Base-by-base conservation (phyloP, 1,139 yeast genomes). In the Suhomyces bolitotheri region DNA sequence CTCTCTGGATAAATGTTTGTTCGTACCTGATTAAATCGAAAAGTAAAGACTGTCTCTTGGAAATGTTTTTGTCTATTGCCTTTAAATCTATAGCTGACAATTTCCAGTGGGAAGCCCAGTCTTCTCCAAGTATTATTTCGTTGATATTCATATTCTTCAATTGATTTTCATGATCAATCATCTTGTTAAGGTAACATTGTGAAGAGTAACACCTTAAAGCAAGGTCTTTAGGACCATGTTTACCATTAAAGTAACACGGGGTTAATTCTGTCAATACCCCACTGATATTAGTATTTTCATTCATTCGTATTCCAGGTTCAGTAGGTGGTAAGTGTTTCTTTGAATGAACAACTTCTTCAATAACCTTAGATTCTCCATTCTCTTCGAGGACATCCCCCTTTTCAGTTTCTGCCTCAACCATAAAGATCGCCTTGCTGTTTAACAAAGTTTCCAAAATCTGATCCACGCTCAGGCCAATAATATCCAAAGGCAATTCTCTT, bases 91-190 rank as follows among this genome's bases (percentile, higher is more conserved):
- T 80, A 3, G 76, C 73, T 0, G 81, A 68, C 17, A 85, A 49
- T 35, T 77, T 73, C 90, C 94, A 86, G 52, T 80, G 86, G 9
- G 80, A 72, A 0, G 85, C 81, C 95, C 95, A 86, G 48, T 83
- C 83, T 25, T 66, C 72, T 7, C 66, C 73, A 24, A 71, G 57
- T 1, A 60, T 60, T 14, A 69, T 56, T 11, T 66, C 67, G 26
- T 58, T 50, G n/a, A 66, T 57, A 40, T 68, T 62, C 22, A 66
- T 64, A 29, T 54, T 57, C 31, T 55, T 56, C 56, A 67, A 54
- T 22, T 39, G 44, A 7, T 34, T 27, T 31, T 69, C 73, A 37
- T 66, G 66, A 38, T 66, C 71, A 27, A 66, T 58, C 6, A 56
- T 47, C 39, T 60, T 51, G 46, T 71, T 70, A 29, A 68, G 49